Conservation (phyloP, 73 alveolate species). For the Effrenium voratum region DNA sequence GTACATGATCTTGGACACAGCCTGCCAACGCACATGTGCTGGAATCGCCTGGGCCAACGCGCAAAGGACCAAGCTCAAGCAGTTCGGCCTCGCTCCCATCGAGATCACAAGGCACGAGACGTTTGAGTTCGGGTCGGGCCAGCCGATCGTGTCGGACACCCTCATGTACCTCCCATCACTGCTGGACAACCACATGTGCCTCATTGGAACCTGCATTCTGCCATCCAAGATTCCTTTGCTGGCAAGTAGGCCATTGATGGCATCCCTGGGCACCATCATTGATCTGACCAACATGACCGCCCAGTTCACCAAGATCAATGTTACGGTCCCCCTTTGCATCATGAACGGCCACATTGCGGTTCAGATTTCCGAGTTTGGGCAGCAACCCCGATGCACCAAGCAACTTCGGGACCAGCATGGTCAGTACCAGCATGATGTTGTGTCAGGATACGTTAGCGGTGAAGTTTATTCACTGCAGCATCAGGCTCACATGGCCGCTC, state of each 20-base stretch:
- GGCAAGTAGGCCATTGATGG: background rate
- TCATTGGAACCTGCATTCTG: background rate
- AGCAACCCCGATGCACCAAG: too few species aligned
- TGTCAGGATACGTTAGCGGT: too few species aligned
- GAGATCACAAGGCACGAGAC: background rate
- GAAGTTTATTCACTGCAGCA: too few species aligned
- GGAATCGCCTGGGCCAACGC: background rate
- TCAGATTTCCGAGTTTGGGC: background rate
- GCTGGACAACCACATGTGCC: background rate
- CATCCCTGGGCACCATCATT: background rate
- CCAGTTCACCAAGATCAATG: background rate
- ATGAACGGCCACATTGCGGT: constrained; percentile 16
- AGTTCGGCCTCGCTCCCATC: background rate
- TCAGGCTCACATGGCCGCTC: too few species aligned
- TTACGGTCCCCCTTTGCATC: background rate
- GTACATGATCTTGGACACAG: constrained; percentile 28
- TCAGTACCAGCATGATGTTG: too few species aligned
- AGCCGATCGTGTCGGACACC: background rate
- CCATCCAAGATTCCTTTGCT: background rate
- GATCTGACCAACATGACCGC: background rate
- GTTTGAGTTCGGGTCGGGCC: constrained; percentile 30
- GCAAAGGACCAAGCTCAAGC: background rate
- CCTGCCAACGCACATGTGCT: constrained; percentile 38
- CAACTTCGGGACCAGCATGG: too few species aligned
- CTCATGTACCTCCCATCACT: background rate